Evolutionary conservation across 768 basidiomycete species (phyloP).

Genomic region (Macrolepiota dolichaula): DNA sequence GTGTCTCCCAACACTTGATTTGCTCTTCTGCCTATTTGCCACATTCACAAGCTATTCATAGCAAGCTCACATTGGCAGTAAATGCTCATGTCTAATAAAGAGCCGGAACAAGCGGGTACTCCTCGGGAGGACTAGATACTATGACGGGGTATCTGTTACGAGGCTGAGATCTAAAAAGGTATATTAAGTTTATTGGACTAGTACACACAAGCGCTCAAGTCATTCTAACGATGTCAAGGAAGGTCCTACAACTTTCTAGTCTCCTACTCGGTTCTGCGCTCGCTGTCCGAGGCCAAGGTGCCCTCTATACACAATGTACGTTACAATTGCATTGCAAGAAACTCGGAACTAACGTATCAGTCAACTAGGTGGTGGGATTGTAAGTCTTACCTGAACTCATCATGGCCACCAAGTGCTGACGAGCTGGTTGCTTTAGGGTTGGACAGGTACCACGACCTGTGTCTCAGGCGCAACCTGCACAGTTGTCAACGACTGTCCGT

Average conservation of each 20-base stretch:
- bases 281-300: not conserved
- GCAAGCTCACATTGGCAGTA: not conserved
- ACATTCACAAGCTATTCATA: not conserved
- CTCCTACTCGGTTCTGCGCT: not conserved
- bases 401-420: not conserved
- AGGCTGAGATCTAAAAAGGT: not conserved
- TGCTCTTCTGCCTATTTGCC: not conserved
- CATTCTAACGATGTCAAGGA: not conserved
- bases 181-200: not conserved
- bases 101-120: not conserved
- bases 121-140: not conserved
- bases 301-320: not conserved
- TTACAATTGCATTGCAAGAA: not conserved
- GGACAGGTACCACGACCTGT: conserved; percentile 33
- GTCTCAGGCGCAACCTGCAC: conserved; percentile 28
- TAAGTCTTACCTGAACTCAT: not conserved
- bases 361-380: not conserved
- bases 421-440: conserved; percentile 20
- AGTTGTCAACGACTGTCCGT: conserved; percentile 25
- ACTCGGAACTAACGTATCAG: not conserved
- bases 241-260: not conserved
- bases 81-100: not conserved
- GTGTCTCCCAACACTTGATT: not conserved
- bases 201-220: not conserved
- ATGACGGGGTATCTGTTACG: not conserved